These are phyloP conservation scores for Ajuga reptans DNA, from an alignment of 305 asterid genomes.

Conservation along the genomic window DNA sequence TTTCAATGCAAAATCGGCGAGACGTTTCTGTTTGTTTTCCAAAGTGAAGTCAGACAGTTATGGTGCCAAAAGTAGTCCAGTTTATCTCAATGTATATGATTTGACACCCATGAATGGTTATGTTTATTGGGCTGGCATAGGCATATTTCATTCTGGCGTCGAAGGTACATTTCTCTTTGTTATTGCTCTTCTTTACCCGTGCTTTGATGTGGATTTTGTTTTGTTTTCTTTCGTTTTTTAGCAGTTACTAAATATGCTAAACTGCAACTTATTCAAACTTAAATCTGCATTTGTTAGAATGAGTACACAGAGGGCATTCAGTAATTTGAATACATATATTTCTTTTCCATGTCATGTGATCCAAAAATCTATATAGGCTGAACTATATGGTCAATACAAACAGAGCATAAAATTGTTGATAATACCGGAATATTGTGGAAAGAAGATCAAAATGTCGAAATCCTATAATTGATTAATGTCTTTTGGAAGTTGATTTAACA, in stretches of 20 bases:
- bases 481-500: not conserved
- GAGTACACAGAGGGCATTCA: not conserved
- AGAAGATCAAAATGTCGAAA: no score
- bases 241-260: not conserved
- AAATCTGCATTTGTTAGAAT: not conserved
- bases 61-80: slow-evolving; percentile 58
- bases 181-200: not conserved
- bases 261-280: no score
- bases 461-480: not conserved
- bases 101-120: slow-evolving; percentile 64
- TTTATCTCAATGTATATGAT: slow-evolving; percentile 70
- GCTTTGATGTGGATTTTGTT: no score
- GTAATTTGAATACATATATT: not conserved
- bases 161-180: slow-evolving; percentile 16
- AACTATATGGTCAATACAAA: not conserved
- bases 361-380: not conserved
- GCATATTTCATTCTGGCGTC: slow-evolving; percentile 65
- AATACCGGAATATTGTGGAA: no score
- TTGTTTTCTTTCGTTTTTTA: not conserved
- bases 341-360: not conserved
- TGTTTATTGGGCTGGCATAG: slow-evolving; percentile 72
- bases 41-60: slow-evolving; percentile 32
- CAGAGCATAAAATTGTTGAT: not conserved
- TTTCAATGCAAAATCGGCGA: slow-evolving; percentile 41
- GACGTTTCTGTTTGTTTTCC: slow-evolving; percentile 46